Base-by-base conservation (phyloP, 2,329 filamentous ascomycete genomes). In the Juglanconis oblonga region DNA sequence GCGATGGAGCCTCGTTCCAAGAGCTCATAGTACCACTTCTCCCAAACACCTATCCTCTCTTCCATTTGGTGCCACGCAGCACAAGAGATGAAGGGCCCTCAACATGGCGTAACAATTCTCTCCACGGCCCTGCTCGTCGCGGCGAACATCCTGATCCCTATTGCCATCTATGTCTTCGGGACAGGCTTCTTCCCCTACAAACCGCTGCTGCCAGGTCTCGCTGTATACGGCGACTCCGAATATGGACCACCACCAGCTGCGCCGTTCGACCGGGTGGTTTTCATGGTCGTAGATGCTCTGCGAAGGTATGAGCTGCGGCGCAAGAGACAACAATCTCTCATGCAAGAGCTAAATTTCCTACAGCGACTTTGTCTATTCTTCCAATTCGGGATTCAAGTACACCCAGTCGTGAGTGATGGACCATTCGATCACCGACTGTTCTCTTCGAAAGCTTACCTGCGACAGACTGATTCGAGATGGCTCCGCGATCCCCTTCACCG, bases 141-240 rank as follows among this genome's bases (percentile, higher is more conserved):
- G 64, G 88, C 91, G 69, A 97, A 97, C 73, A 59, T 92, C 36
- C 76, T 97, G 62, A 86, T 97, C 49, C 90, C 91, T 3, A 70
- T 89, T 58, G 88, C 92, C 51, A 85, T 93, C 64, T 67, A 89
- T 57, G 75, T 89, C 65, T 98, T 98, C 73, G 93, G 91, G 32
- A 85, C 87, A 36, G 94, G 95, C 13, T 99, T 99, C 81, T 99
- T 99, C 71, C 95, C 95, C 7, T 97, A 98, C 76, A 99, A 99
- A 71, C 92, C 95, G 3, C 89, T 97, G 66, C 81, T 99, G 52
- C 87, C 93, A 10, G 95, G 95, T 4, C 78, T 97, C 51, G 93
- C 95, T 9, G 78, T 83, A 64, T 90, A 87, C 73, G 82, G 85
- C 64, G 69, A 81, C 53, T 71, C 83, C 33, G 76, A 79, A 51